Evolutionary conservation across 768 basidiomycete genomes (phyloP), one percentile per base, ranked within the genome.

Genomic region (Nevesoporus exiguus): DNA sequence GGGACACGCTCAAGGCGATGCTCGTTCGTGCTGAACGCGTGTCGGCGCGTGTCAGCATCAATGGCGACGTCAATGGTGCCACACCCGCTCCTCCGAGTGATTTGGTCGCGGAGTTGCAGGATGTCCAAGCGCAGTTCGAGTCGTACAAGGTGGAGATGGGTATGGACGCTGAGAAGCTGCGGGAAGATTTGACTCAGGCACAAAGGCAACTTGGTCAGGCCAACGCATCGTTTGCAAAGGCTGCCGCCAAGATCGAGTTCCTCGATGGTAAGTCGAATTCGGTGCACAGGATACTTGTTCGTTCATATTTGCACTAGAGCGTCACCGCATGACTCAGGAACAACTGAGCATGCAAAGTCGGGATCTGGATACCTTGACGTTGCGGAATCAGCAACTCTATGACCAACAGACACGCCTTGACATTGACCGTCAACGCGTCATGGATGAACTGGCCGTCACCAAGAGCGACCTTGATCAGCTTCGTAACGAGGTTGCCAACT

Each of bases 401-500:
- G 86, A 89, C 54, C 85, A 88, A 56, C 84, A 83, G 68, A 82
- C 82, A 1, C 81, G 87, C 27, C 73, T 85, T 44, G 91, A 93
- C 59, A 85, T 92, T 54, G 84, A 89, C 60, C 85, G 81, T 56
- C 79, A 80, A 57, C 80, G 88, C 51, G 80, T 85, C 33, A 73
- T 81, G 15, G 86, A 90, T 41, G 86, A 90, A 41, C 73, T 89
- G 10, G 75, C 81, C 21, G 69, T 76, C 7, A 76, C 83, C 3
- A 83, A 81, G 56, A 75, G 80, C 24, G 78, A 79, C 22, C 72
- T 86, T 15, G 92, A 95, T 57, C 85, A 89, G 53, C 74, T 93
- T 36, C 83, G 91, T 10, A 91, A 89, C 60, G 95, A 98, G 62
- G 82, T 78, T 58, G 88, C 90, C 3, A 95, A 91, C 67, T 79